These are phyloP conservation scores for Pinus albicaulis DNA, from an alignment of 75 land plant genomes.

Conservation along the genomic window DNA sequence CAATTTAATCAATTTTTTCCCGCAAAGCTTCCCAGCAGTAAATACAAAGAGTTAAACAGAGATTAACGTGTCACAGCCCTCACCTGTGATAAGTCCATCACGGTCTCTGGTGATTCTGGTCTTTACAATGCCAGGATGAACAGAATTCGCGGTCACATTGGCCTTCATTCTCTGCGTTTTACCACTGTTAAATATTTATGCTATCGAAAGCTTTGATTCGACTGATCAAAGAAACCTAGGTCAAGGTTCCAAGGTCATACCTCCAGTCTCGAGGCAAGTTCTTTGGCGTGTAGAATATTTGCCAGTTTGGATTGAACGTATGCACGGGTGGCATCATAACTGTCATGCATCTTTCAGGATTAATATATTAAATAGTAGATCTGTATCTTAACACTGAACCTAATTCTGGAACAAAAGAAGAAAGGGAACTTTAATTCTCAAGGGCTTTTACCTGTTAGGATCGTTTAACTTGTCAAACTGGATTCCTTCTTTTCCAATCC, in stretches of 20 bases:
- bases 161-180: slow-evolving; percentile 53
- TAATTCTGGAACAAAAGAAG: too few relatives aligned
- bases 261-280: slow-evolving; percentile 41
- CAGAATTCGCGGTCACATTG: slow-evolving; percentile 76
- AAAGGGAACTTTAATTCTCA: too few relatives aligned
- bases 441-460: slow-evolving; percentile 29
- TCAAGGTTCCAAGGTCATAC: not conserved
- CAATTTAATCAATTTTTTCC: too few relatives aligned
- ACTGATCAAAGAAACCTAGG: slow-evolving; percentile 7
- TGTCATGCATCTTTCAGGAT: not conserved
- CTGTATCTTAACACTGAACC: too few relatives aligned
- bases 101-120: slow-evolving; percentile 73
- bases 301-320: slow-evolving; percentile 91
- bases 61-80: too few relatives aligned
- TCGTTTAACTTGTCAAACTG: slow-evolving; percentile 27
- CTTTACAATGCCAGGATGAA: slow-evolving; percentile 80
- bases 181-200: slow-evolving; percentile 19
- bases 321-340: slow-evolving; percentile 55
- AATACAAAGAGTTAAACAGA: too few relatives aligned
- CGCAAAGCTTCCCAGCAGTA: too few relatives aligned
- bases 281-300: slow-evolving; percentile 74
- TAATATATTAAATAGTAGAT: too few relatives aligned
- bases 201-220: slow-evolving; percentile 14
- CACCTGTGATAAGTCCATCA: slow-evolving; percentile 65
- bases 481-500: slow-evolving; percentile 44